These are phyloP conservation scores for Apiotrichum siamense DNA, from an alignment of 1,284 basidiomycete genomes.

Conservation along the genomic window DNA sequence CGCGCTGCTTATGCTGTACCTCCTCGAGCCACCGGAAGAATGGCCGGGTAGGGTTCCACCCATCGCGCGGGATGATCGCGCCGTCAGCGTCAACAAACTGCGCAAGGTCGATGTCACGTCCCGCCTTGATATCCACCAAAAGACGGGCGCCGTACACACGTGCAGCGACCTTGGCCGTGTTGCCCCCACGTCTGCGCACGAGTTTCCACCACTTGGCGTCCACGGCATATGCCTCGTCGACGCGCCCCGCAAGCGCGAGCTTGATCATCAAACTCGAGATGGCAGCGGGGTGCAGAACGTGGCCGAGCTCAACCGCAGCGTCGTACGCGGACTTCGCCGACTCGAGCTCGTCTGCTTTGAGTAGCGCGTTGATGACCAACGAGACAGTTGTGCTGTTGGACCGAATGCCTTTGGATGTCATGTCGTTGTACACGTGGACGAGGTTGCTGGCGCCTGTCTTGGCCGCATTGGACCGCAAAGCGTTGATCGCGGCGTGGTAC, in stretches of 20 bases:
- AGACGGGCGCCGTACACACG: conserved; percentile 23
- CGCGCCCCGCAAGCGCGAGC: conserved; percentile 16
- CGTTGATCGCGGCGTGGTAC: neutral
- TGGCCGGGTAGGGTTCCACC: conserved; percentile 6
- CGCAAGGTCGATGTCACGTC: neutral
- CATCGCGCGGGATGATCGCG: neutral
- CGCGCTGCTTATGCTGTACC: neutral
- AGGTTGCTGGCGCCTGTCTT: conserved; percentile 2
- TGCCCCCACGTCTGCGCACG: conserved; percentile 11
- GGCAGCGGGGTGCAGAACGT: conserved; percentile 19
- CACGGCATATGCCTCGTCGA: conserved; percentile 22
- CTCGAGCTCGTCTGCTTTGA: conserved; percentile 21
- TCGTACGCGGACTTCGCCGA: conserved; percentile 20
- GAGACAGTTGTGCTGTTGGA: conserved; percentile 11
- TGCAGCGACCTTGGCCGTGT: neutral
- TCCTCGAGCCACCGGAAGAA: conserved; percentile 7
- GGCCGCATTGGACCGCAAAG: neutral
- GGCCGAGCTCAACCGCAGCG: conserved; percentile 3
- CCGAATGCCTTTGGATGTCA: conserved; percentile 10
- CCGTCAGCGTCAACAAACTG: neutral
- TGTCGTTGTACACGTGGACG: conserved; percentile 22
- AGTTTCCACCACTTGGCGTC: conserved; percentile 9
- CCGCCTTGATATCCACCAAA: conserved; percentile 22
- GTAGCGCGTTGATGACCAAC: conserved; percentile 19
- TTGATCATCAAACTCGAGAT: conserved; percentile 31